Base-by-base conservation (phyloP, 139 green algal species). In the Coccomyxa sp. region DNA sequence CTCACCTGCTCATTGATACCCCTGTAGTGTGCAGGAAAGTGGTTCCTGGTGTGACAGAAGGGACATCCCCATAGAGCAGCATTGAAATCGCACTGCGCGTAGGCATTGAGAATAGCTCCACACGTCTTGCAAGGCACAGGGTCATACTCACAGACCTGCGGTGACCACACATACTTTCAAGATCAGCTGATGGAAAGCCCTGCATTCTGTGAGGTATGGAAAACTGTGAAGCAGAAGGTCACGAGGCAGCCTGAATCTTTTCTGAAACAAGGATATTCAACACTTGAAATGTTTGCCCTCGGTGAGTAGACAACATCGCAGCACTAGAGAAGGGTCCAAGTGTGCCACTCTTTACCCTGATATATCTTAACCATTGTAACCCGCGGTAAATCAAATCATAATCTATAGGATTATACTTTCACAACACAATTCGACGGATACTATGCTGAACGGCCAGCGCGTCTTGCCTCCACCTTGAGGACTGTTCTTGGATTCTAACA, bases 11-110 rank as follows among this genome's bases (percentile, higher is more conserved):
- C 91, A 10, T 82, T 89, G 85, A 98, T 95, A 85, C 88, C 90
- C 87, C 95, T 90, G 90, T 99, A 99, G 88, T 99, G 95, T 11
- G 96, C 83, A 25, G 96, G 96, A 86, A 99, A 99, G 84, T 98
- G 95, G 90, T 99, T 99, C 77, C 96, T 92, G 14, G 88, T 91
- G 84, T 95, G 92, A 90, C 97, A 99, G 79, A 99, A 94, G 30
- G 97, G 96, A 89, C 97, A 99, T 78, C 95, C 95, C 97, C 97
- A 99, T 18, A 98, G 87, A 78, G 96, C 96, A 12, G 77, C 59
- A 57, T 85, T 90, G 87, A 96, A 99, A 89, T 99, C 97, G 11
- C 98, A 92, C 0, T 82, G 85, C 0, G 94, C 93, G 84, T 96
- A 98, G 0, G 96, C 95, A 90, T 99, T 99, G 32, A 99, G 94